Base-by-base conservation (phyloP, 495 filamentous ascomycete genomes). In the Hyaloscypha bicolor region DNA sequence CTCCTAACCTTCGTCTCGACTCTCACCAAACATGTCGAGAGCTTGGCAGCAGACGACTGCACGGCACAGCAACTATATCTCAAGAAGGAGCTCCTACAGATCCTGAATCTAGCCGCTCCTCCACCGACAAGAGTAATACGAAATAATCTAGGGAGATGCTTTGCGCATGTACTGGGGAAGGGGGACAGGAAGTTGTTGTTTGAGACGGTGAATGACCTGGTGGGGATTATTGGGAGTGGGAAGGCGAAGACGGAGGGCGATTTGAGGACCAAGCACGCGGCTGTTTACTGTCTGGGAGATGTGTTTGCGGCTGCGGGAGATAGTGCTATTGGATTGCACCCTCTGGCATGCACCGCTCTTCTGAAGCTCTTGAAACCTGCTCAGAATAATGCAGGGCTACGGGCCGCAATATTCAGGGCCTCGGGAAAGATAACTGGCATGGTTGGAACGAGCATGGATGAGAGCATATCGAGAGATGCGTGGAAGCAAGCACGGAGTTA, bases 181-280 rank as follows among this genome's bases (percentile, higher is more conserved):
- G 96, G 96, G 5, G 93, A 97, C 76, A 85, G 95, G 64, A 97
- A 95, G 74, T 80, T 94, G 59, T 84, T 99, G 2, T 98, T 94
- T 75, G 95, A 99, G 75, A 93, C 93, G 8, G 89, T 97, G 70
- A 96, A 94, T 67, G 94, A 97, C 69, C 79, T 99, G 3, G 82
- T 93, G 3, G 86, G 79, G 19, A 87, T 97, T 52, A 74, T 96
- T 52, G 89, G 89, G 73, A 83, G 85, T 29, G 87, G 91, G 22
- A 99, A 97, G 76, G 82, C 82, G 31, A 94, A 97, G 74, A 90
- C 85, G 62, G 95, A 97, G 62, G 72, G 74, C 59, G 84, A 83
- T 63, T 70, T 76, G 67, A 80, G 83, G 69, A 79, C 79, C 5
- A 93, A 91, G 76, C 93, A 97, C 85, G 94, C 94, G 3, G 94